Percentiles rank a stretch among this genome's conserved stretches.
phyloP scores from a whole-genome alignment of 257 asterid species.

The Leonotis leonurus region DNA sequence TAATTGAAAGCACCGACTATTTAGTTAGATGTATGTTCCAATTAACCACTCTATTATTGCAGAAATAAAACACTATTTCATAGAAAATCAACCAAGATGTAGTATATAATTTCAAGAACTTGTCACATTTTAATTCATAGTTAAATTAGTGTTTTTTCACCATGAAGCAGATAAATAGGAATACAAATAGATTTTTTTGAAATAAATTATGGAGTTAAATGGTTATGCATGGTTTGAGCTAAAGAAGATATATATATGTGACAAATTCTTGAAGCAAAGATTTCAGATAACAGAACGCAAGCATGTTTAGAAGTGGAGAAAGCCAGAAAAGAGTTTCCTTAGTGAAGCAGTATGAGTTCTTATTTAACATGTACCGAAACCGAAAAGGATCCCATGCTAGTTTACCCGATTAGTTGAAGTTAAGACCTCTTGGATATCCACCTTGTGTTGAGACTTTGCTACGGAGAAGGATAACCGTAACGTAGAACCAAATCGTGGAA shows the following conservation, averaged over 20 bases:
- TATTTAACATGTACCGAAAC: background rate
- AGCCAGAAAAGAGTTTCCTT: background rate
- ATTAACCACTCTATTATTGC: background rate
- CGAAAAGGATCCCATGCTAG: too few species aligned
- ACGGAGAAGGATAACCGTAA: too few species aligned
- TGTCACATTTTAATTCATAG: too few species aligned
- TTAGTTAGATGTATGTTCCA: background rate
- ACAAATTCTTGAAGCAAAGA: conserved; percentile 16
- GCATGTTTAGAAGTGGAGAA: background rate
- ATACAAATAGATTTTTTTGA: background rate
- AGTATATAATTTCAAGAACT: too few species aligned
- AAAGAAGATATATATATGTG: conserved; percentile 2
- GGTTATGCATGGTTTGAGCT: conserved; percentile 15
- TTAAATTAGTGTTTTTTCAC: too few species aligned
- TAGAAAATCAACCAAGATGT: too few species aligned
- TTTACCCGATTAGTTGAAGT: background rate
- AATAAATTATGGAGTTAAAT: background rate
- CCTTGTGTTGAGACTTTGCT: too few species aligned
- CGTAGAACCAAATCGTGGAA: too few species aligned
- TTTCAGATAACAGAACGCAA: conserved; percentile 13
- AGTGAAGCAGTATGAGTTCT: conserved; percentile 13
- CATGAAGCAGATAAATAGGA: too few species aligned
- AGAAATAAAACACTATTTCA: too few species aligned
- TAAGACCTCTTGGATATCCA: background rate
- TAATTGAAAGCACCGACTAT: background rate